These are phyloP conservation scores for Leccinellum albellum DNA, from an alignment of 768 basidiomycete genomes.

Conservation along the genomic window DNA sequence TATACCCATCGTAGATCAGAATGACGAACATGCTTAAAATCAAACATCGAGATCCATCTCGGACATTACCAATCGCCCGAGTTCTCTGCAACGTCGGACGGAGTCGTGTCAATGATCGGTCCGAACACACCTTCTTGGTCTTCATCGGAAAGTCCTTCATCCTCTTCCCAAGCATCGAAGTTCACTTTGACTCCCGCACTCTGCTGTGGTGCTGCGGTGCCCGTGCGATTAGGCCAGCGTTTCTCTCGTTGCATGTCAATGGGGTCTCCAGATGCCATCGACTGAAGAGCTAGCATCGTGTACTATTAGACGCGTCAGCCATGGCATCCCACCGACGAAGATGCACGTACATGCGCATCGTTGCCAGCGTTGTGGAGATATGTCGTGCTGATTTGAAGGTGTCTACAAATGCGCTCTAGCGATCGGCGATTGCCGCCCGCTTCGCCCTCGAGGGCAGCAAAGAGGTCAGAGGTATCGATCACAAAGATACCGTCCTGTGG, in stretches of 20 bases:
- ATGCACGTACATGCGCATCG: conserved; percentile 65
- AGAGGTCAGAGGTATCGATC: conserved; percentile 72
- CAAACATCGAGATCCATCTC: neutral
- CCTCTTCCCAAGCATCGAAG: conserved; percentile 59
- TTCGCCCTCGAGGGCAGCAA: conserved; percentile 69
- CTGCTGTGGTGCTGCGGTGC: conserved; percentile 19
- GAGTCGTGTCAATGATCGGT: conserved; percentile 18
- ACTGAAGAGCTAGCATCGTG: conserved; percentile 59
- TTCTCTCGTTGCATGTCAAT: conserved; percentile 73
- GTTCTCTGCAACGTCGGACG: conserved; percentile 1
- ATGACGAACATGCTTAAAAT: neutral
- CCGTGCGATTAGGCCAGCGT: conserved; percentile 70
- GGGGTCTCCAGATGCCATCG: conserved; percentile 72
- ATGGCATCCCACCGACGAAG: neutral
- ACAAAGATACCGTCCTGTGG: conserved; percentile 56
- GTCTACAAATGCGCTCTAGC: conserved; percentile 59
- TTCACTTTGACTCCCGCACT: conserved; percentile 45
- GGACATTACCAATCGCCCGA: conserved; percentile 4
- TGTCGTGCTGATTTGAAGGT: conserved; percentile 53
- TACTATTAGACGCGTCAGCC: conserved; percentile 43
- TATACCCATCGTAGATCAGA: conserved; percentile 12
- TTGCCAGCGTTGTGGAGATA: conserved; percentile 84
- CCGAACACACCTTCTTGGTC: conserved; percentile 39
- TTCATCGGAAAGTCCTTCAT: conserved; percentile 44
- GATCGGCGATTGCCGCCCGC: conserved; percentile 46